These are phyloP conservation scores for Coemansia sp. DNA, from an alignment of 192 early-diverging fungal genomes.

Conservation along the genomic window DNA sequence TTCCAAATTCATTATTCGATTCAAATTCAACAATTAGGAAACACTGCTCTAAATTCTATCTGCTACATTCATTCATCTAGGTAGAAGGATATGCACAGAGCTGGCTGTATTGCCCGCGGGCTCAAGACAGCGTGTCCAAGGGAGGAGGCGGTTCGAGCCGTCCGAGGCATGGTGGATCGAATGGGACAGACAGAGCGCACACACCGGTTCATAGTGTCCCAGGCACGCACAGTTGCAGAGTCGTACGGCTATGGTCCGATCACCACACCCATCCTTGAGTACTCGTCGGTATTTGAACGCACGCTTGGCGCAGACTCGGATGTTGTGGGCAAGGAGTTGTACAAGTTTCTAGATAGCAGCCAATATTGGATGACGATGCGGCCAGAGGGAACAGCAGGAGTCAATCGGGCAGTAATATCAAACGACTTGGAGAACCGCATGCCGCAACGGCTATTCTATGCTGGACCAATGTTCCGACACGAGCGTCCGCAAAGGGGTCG, in stretches of 20 bases:
- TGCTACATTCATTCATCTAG: neutral
- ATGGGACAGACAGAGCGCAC: constrained; percentile 53
- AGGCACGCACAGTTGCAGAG: constrained; percentile 40
- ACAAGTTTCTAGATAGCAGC: constrained; percentile 63
- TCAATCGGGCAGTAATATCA: constrained; percentile 39
- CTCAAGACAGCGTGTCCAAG: neutral
- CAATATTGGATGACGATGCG: constrained; percentile 61
- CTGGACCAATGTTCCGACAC: constrained; percentile 68
- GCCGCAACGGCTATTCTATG: constrained; percentile 61
- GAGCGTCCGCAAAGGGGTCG: constrained; percentile 71
- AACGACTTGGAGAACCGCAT: constrained; percentile 49
- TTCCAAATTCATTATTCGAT: neutral
- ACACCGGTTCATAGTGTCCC: constrained; percentile 50
- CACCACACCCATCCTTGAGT: constrained; percentile 65
- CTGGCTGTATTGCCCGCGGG: neutral
- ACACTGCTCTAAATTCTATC: neutral
- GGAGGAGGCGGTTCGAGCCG: constrained; percentile 42
- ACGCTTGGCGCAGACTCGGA: constrained; percentile 63
- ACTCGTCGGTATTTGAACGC: constrained; percentile 62
- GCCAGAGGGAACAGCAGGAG: constrained; percentile 66
- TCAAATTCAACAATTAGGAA: neutral
- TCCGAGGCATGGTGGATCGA: constrained; percentile 64
- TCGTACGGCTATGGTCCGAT: constrained; percentile 61
- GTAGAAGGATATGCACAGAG: neutral
- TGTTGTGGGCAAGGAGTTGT: constrained; percentile 70